These are phyloP conservation scores for Hemileia vastatrix DNA, from an alignment of 1,284 basidiomycete genomes.

Conservation along the genomic window DNA sequence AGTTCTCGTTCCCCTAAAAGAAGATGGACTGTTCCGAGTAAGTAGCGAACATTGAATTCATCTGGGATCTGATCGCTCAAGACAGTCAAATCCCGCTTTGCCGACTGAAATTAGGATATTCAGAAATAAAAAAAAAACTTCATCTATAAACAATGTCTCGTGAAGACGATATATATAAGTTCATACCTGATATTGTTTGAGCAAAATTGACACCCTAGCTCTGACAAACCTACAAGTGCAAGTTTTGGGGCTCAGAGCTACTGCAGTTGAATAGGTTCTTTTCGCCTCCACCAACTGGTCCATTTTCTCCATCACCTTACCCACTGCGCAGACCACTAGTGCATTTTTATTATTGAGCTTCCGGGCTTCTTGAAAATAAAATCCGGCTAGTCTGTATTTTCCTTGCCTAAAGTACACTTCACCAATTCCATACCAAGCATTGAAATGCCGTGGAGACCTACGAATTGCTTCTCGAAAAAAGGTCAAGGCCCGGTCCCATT, in stretches of 20 bases:
- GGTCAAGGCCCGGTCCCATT: constrained; percentile 73
- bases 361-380: constrained; percentile 79
- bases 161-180: constrained; percentile 9
- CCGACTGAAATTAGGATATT: constrained; percentile 51
- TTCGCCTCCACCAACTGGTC: constrained; percentile 64
- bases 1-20: constrained; percentile 65
- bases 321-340: constrained; percentile 77
- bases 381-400: constrained; percentile 79
- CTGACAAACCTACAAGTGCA: constrained; percentile 81
- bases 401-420: constrained; percentile 84
- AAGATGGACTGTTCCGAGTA: constrained; percentile 81
- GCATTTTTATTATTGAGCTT: constrained; percentile 85
- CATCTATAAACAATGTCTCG: not conserved
- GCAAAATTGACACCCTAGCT: constrained; percentile 71
- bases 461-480: constrained; percentile 82
- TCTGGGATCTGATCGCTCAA: constrained; percentile 72
- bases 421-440: constrained; percentile 96
- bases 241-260: constrained; percentile 78
- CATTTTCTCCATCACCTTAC: constrained; percentile 71
- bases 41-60: constrained; percentile 87
- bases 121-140: constrained; percentile 23
- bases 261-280: constrained; percentile 64
- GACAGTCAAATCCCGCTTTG: constrained; percentile 65
- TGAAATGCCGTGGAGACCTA: constrained; percentile 75
- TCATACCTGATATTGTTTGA: constrained; percentile 69